These are phyloP conservation scores for Funneliformis mosseae DNA, from an alignment of 192 early-diverging fungal genomes.

Conservation along the genomic window DNA sequence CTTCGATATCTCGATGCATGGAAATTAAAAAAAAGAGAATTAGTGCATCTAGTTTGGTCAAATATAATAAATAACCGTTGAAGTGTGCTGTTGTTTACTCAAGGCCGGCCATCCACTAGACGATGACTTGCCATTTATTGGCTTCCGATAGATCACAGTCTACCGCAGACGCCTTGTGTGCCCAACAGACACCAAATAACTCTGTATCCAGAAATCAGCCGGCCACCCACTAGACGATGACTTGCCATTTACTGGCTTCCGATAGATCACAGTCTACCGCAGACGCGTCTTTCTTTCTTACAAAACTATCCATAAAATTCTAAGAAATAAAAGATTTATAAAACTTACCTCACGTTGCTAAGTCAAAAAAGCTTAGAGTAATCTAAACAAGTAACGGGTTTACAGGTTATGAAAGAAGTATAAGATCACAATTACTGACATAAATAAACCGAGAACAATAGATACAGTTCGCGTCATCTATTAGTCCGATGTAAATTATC, in stretches of 20 bases:
- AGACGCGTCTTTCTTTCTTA: conserved; percentile 27
- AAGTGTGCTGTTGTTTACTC: conserved; percentile 25
- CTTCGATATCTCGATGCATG: neutral
- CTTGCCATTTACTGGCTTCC: conserved; percentile 34
- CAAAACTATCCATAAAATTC: neutral
- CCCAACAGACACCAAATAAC: conserved; percentile 6
- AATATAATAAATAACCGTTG: neutral
- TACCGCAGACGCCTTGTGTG: conserved; percentile 23
- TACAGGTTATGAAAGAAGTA: no score
- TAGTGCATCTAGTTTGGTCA: conserved; percentile 9
- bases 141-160: conserved; percentile 32
- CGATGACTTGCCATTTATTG: conserved; percentile 34
- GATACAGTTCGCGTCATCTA: no score
- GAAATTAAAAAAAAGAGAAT: neutral
- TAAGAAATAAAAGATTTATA: neutral
- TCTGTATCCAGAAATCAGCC: conserved; percentile 23
- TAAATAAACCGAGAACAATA: no score
- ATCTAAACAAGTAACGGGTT: no score
- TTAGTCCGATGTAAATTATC: no score
- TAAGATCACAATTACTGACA: no score
- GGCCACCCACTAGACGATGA: conserved; percentile 33
- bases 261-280: conserved; percentile 31
- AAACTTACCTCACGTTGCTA: neutral
- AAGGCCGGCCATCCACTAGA: conserved; percentile 32
- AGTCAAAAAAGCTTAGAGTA: no score